Base-by-base conservation (phyloP, 176 grass and related monocot species). In the Cocos nucifera region DNA sequence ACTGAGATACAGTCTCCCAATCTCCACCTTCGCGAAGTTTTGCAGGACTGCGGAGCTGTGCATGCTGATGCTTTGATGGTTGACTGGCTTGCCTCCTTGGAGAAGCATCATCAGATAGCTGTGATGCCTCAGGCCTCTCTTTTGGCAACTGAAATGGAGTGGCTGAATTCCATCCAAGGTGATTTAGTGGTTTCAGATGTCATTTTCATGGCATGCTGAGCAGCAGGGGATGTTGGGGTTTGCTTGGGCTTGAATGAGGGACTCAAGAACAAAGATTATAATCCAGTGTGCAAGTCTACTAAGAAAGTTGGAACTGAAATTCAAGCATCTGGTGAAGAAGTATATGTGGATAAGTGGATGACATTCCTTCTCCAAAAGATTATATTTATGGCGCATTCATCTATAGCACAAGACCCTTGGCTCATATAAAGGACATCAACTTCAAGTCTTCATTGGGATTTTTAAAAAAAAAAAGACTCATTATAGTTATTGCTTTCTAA, bases 271-370 rank as follows among this genome's bases (percentile, higher is more conserved):
- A 28, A 28, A 5, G 27, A 28, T 28, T 28, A 28, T 28, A 28
- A 28, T 28, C 27, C 4, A 28, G 27, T 28, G 4, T 0, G 27
- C 4, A 5, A 28, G 27, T 28, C 27, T 5, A 28, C 27, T 28
- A 28, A 5, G 27, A 28, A 28, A 28, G 27, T 28, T 28, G 27
- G 27, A 28, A 5, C 27, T 28, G 27, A 28, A 28, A 28, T 28
- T 28, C 27, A 28, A 28, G 27, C 4, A 28, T 28, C 27, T 28
- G 86, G 86, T 73, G 86, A 95, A 66, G 86, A 77, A 53, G 56
- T 89, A 57, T 95, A 86, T 81, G 90, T 95, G 79, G 86, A 95
- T 81, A 83, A 95, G 90, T 89, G 76, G 86, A 95, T 81, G 90
- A 95, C 53, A 84, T 89, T 68, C 74, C 80, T 71, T 59, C 74